phyloP scores from a whole-genome alignment of 352 stramenopile species.

The Phytopythium kandeliae region DNA sequence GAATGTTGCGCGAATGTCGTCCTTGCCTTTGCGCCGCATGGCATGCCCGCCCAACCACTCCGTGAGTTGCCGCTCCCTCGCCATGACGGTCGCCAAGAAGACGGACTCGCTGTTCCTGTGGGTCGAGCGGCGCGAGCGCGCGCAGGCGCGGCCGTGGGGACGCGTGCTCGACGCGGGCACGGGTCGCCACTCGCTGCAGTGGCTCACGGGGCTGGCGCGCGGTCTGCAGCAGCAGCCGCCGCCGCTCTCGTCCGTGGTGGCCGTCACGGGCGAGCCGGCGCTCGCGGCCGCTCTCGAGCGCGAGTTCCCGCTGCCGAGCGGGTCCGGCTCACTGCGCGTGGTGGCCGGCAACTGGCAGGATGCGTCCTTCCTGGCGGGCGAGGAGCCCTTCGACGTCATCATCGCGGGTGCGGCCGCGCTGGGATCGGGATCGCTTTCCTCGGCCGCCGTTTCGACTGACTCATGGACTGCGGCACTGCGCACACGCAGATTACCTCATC shows the following conservation, averaged over 20 bases:
- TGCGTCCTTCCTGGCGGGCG: constrained; percentile 46
- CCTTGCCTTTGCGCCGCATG: too few species aligned
- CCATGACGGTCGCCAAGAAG: constrained; percentile 16
- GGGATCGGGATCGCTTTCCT: too few species aligned
- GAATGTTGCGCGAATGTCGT: too few species aligned
- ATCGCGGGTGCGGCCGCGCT: constrained; percentile 37
- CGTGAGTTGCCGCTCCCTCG: neutral
- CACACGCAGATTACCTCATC: constrained; percentile 81
- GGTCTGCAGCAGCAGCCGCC: too few species aligned
- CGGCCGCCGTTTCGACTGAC: neutral
- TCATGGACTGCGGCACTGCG: neutral
- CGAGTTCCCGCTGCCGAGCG: constrained; percentile 28
- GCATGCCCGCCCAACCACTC: too few species aligned
- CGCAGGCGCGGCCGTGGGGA: constrained; percentile 26
- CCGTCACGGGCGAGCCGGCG: constrained; percentile 65
- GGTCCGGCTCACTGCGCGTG: constrained; percentile 31
- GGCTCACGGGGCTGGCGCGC: constrained; percentile 46
- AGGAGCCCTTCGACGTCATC: constrained; percentile 70
- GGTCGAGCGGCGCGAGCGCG: constrained; percentile 59
- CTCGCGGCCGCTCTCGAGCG: constrained; percentile 35
- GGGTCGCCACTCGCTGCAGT: constrained; percentile 84
- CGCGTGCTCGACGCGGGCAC: constrained; percentile 89
- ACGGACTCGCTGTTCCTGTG: constrained; percentile 71
- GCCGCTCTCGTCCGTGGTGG: constrained; percentile 41
- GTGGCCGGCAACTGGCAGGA: constrained; percentile 73